Conservation (phyloP, 768 basidiomycete genomes). For the Candolleomyces eurysporus region DNA sequence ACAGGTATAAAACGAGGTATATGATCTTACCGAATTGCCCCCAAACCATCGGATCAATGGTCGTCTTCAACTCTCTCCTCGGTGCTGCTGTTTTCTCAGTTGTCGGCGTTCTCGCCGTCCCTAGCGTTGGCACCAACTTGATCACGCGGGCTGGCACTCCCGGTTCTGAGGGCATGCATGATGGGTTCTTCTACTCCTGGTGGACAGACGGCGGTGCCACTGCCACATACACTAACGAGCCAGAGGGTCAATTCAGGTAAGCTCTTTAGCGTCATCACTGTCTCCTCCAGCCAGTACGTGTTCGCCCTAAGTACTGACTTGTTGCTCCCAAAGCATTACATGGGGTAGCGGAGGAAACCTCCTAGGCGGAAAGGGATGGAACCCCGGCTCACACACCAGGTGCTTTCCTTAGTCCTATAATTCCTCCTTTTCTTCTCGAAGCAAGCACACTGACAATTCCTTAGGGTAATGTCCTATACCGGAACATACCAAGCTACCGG, state of each 20-base stretch:
- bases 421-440: too few relatives aligned
- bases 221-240: slow-evolving; percentile 30
- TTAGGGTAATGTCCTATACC: slow-evolving; percentile 30
- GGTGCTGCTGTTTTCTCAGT: slow-evolving; percentile 4
- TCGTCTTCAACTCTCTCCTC: not conserved
- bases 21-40: too few relatives aligned
- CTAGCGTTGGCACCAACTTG: slow-evolving; percentile 9
- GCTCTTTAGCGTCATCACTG: not conserved
- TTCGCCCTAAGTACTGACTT: too few relatives aligned
- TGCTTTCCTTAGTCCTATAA: slow-evolving; percentile 10
- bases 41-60: not conserved
- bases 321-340: too few relatives aligned
- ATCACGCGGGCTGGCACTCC: slow-evolving; percentile 16
- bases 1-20: not conserved
- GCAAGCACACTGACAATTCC: not conserved
- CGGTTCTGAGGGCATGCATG: slow-evolving; percentile 26
- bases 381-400: slow-evolving; percentile 27
- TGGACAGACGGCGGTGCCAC: slow-evolving; percentile 30
- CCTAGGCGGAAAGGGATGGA: slow-evolving; percentile 29
- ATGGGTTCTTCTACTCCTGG: slow-evolving; percentile 37
- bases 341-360: not conserved
- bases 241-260: slow-evolving; percentile 29
- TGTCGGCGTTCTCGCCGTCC: slow-evolving; percentile 18
- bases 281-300: too few relatives aligned
- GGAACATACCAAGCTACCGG: slow-evolving; percentile 31